These are phyloP conservation scores for Saccharomycopsis phalli DNA, from an alignment of 1,139 yeast genomes.

Conservation along the genomic window DNA sequence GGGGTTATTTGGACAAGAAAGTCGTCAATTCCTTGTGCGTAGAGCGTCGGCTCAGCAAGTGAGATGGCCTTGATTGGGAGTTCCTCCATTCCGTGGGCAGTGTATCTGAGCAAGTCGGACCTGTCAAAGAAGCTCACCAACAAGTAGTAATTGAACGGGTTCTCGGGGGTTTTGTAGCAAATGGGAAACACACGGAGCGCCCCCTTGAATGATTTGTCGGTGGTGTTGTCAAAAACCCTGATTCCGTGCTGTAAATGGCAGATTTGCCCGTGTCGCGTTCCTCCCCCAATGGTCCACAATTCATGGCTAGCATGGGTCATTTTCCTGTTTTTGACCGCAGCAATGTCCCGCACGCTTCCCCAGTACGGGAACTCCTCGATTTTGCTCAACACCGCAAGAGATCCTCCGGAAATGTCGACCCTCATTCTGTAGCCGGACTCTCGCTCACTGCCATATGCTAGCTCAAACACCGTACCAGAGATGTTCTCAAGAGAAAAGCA, in stretches of 20 bases:
- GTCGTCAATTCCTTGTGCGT: too few relatives aligned
- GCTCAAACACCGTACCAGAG: background rate
- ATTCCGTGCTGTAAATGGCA: constrained; percentile 10
- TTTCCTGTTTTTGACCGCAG: too few relatives aligned
- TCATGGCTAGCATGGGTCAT: constrained; percentile 4
- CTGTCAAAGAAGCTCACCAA: too few relatives aligned
- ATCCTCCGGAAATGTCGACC: background rate
- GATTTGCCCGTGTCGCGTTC: constrained; percentile 4
- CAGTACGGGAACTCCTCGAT: constrained; percentile 11
- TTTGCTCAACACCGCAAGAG: background rate
- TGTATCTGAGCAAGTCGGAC: too few relatives aligned
- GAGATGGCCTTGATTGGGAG: too few relatives aligned
- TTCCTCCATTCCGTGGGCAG: too few relatives aligned
- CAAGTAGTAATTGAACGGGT: constrained; percentile 7
- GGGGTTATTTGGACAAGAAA: too few relatives aligned
- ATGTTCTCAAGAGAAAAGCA: constrained; percentile 3
- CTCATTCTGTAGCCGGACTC: constrained; percentile 3
- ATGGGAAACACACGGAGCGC: constrained; percentile 9
- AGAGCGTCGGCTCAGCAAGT: too few relatives aligned
- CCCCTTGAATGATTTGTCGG: constrained; percentile 3
- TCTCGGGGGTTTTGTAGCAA: too few relatives aligned
- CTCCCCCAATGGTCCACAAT: constrained; percentile 15
- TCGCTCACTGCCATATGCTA: constrained; percentile 10
- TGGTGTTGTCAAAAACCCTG: background rate
- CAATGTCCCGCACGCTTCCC: constrained; percentile 6